Conservation (phyloP, 805 yeast species). For the Candida tallmaniae region DNA sequence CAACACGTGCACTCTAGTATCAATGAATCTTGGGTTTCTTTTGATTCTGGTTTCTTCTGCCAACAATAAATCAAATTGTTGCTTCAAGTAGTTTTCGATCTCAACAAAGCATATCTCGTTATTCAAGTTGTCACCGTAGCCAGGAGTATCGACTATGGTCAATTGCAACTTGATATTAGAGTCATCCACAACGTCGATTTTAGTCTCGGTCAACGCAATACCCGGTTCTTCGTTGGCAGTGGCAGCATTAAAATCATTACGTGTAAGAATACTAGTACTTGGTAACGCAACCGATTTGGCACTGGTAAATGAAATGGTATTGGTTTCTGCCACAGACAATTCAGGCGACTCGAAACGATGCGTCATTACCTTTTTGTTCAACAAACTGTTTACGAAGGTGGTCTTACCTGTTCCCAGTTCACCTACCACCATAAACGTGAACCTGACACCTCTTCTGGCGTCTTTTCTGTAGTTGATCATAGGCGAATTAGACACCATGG, state of each 20-base stretch:
- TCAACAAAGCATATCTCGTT: conserved; percentile 65
- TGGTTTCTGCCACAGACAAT: conserved; percentile 28
- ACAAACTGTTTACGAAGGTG: conserved; percentile 63
- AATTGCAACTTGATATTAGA: conserved; percentile 51
- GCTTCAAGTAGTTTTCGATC: conserved; percentile 62
- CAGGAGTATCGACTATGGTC: conserved; percentile 66
- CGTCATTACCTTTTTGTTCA: conserved; percentile 58
- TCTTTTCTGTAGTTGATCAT: conserved; percentile 58
- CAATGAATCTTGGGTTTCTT: conserved; percentile 80
- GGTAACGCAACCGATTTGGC: conserved; percentile 53
- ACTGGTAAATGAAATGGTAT: conserved; percentile 53
- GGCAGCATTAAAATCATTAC: conserved; percentile 55
- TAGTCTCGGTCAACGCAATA: conserved; percentile 65
- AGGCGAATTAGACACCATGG: conserved; percentile 29
- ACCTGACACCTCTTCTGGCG: conserved; percentile 66
- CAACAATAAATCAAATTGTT: conserved; percentile 71
- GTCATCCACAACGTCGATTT: conserved; percentile 57
- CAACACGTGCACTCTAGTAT: conserved; percentile 73
- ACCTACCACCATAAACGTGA: conserved; percentile 71
- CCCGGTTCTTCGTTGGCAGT: conserved; percentile 68
- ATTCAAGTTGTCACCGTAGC: conserved; percentile 73
- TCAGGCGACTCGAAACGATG: conserved; percentile 46
- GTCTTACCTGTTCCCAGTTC: conserved; percentile 75
- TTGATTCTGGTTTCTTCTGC: conserved; percentile 84
- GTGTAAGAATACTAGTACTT: conserved; percentile 52